Evolutionary conservation across 345 rosid genomes (phyloP).

Genomic region (Gossypium australe): DNA sequence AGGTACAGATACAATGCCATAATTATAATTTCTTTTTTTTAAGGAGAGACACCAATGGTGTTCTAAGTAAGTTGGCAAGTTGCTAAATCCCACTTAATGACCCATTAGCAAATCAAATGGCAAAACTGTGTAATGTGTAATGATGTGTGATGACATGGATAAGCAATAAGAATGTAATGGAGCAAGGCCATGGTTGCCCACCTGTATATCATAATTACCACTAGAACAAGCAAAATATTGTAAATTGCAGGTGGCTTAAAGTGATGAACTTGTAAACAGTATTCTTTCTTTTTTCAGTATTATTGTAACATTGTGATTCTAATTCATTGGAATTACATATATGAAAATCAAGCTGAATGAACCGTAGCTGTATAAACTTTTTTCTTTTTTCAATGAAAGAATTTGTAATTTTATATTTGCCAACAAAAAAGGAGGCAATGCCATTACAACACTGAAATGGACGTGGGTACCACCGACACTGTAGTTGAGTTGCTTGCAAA

Average conservation of each 20-base stretch:
- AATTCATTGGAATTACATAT: conserved; percentile 13
- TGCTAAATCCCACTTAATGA: not conserved
- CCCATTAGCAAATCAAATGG: no score
- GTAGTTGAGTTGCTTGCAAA: conserved; percentile 51
- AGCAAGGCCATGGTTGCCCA: no score
- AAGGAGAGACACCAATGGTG: not conserved
- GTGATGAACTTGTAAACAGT: not conserved
- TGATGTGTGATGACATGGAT: conserved; percentile 15
- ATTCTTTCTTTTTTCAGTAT: not conserved
- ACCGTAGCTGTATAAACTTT: conserved; percentile 19
- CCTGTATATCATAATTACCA: no score
- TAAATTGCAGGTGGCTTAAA: not conserved
- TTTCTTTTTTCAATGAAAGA: conserved; percentile 42
- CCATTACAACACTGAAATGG: conserved; percentile 59
- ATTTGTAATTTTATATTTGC: conserved; percentile 28
- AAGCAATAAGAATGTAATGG: conserved; percentile 16
- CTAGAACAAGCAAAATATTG: not conserved
- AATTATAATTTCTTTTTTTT: no score
- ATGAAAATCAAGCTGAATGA: not conserved
- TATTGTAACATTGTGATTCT: not conserved
- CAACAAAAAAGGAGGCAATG: conserved; percentile 22
- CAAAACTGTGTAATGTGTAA: not conserved
- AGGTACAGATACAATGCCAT: no score
- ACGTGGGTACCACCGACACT: conserved; percentile 51
- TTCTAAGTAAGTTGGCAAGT: no score